Base-by-base conservation (phyloP, 495 filamentous ascomycete species). In the Pseudomonodictys pantanalensis region DNA sequence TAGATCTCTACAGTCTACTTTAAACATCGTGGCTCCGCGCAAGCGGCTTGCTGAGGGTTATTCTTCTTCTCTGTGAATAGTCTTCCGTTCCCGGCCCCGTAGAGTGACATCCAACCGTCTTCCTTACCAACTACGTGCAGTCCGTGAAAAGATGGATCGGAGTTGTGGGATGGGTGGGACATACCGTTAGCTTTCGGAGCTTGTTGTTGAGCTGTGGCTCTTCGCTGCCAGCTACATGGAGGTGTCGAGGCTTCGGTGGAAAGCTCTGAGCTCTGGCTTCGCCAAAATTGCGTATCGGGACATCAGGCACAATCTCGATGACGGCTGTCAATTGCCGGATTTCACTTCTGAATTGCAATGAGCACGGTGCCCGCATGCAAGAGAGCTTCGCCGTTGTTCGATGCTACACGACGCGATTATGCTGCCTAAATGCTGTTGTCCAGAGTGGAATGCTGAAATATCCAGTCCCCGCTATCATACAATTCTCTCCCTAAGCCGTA, bases 31-130 rank as follows among this genome's bases (percentile, higher is more conserved):
- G 71, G 76, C 75, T 80, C 75, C 77, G 68, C 75, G 72, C 71
- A 65, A 55, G 76, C 67, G 77, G 75, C 78, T 78, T 77, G 78
- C 78, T 80, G 77, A 77, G 77, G 75, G 76, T 77, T 78, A 76
- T 75, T 72, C 73, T 46, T 67, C 59, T 64, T 64, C 62, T 28
- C 46, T 52, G 74, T 81, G 76, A 68, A 68, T 79, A 72, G 78
- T 72, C 74, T 72, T 78, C 77, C 78, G 78, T 81, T 81, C 78
- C 78, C 78, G 77, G 77, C 76, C 73, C 74, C 76, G 74, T 77
- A 57, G 67, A 78, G 25, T 57, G 38, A 69, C 65, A 72, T 66
- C 56, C 44, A 62, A 65, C 68, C 69, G 69, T 72, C 70, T 71
- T 73, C 69, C 73, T 68, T 54, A 69, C 60, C 72, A 76, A 71